Percentiles rank a stretch among this genome's conserved stretches.
Conservation (phyloP, 192 early-diverging fungal genomes). For the Umbelopsis isabellina region DNA sequence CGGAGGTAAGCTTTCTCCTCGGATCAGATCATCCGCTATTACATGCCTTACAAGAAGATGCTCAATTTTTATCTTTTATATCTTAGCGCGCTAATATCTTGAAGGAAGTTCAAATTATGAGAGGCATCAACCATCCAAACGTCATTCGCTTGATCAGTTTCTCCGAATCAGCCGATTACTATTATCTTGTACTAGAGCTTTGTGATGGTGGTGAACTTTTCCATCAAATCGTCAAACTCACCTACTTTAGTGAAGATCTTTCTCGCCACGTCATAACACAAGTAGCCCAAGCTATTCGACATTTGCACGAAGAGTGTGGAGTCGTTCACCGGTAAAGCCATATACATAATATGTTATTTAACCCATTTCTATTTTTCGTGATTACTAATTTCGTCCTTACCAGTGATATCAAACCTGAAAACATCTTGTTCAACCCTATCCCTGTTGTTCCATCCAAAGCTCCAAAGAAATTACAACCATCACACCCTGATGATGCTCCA, state of each 20-base stretch:
- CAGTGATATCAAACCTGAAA: slow-evolving; percentile 95
- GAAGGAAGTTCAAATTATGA: slow-evolving; percentile 87
- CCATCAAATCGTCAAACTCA: slow-evolving; percentile 81
- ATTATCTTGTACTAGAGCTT: slow-evolving; percentile 80
- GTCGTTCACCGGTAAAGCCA: slow-evolving; percentile 70
- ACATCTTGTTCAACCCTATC: slow-evolving; percentile 79
- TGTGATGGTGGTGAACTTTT: slow-evolving; percentile 92
- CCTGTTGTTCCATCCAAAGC: slow-evolving; percentile 55
- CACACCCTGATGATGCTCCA: slow-evolving; percentile 62
- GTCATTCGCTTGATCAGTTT: slow-evolving; percentile 79
- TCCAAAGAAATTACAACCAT: slow-evolving; percentile 28
- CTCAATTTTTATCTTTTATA: too few species aligned
- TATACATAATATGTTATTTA: not conserved
- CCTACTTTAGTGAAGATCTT: slow-evolving; percentile 79
- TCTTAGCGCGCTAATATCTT: slow-evolving; percentile 76
- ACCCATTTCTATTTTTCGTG: slow-evolving; percentile 4
- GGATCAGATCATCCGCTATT: too few species aligned
- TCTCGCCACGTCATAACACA: slow-evolving; percentile 84
- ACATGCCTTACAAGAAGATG: too few species aligned
- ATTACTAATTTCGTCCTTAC: not conserved
- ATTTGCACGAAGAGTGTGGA: slow-evolving; percentile 81
- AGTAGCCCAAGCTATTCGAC: slow-evolving; percentile 81
- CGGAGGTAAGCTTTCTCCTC: slow-evolving; percentile 30
- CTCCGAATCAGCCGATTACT: slow-evolving; percentile 75
- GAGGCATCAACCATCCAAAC: slow-evolving; percentile 74